Evolutionary conservation across 2,329 filamentous ascomycete species (phyloP).

Genomic region (Pseudogymnoascus sp.): DNA sequence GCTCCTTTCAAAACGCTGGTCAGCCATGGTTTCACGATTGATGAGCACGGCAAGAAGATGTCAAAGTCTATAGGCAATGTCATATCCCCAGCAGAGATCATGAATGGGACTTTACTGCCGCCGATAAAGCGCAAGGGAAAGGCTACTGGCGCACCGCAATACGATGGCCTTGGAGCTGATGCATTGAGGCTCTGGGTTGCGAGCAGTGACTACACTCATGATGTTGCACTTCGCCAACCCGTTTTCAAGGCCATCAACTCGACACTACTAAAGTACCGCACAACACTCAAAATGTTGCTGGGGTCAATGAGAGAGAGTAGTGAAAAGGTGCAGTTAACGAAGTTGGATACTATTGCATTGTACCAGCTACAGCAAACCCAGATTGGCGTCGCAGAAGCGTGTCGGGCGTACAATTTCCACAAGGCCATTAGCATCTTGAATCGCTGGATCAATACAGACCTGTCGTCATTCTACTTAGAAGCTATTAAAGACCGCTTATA

Average conservation of each 20-base stretch:
- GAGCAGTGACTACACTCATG: conserved; percentile 82
- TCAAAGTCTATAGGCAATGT: conserved; percentile 94
- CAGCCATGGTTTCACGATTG: conserved; percentile 91
- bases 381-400: conserved; percentile 56
- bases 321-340: conserved; percentile 44
- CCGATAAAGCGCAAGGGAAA: conserved; percentile 54
- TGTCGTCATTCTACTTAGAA: conserved; percentile 93
- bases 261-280: conserved; percentile 76
- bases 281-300: conserved; percentile 83
- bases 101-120: conserved; percentile 72
- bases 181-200: conserved; percentile 86
- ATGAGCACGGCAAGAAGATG: conserved; percentile 92
- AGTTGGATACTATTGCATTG: conserved; percentile 67
- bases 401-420: conserved; percentile 72
- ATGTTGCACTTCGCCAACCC: conserved; percentile 73
- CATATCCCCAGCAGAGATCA: conserved; percentile 72
- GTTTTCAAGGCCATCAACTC: conserved; percentile 71
- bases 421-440: conserved; percentile 67
- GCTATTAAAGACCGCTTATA: conserved; percentile 87
- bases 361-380: conserved; percentile 64
- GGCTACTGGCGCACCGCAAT: conserved; percentile 37
- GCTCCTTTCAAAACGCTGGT: conserved; percentile 85
- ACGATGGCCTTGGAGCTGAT: conserved; percentile 75
- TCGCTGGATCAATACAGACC: conserved; percentile 71
- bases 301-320: conserved; percentile 54